Evolutionary conservation across 306 rosid species (phyloP).

Genomic region (Cicer arietinum): DNA sequence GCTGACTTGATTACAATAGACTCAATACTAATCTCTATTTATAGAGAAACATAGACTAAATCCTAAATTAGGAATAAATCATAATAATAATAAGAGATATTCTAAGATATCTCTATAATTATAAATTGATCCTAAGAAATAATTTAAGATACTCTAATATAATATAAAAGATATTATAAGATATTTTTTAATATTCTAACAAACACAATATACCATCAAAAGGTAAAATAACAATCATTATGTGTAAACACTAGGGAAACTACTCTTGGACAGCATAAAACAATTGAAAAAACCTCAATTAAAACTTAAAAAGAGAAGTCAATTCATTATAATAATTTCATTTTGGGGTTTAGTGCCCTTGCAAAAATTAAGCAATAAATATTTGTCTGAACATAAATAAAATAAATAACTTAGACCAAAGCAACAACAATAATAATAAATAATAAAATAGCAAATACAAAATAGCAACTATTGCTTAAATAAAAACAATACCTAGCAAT

Average conservation of each 20-base stretch:
- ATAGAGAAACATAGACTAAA: too few species aligned
- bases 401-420: conserved; percentile 9
- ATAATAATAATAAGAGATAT: too few species aligned
- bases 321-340: conserved; percentile 32
- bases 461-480: conserved; percentile 28
- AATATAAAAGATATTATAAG: too few species aligned
- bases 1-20: too few species aligned
- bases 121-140: too few species aligned
- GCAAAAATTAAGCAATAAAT: conserved; percentile 18
- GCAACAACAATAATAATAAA: conserved; percentile 21
- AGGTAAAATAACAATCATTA: conserved; percentile 26
- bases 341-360: conserved; percentile 13
- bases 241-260: conserved; percentile 5
- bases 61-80: too few species aligned
- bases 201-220: conserved; percentile 22
- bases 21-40: too few species aligned
- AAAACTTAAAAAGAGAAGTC: background rate
- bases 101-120: too few species aligned
- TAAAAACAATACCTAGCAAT: conserved; percentile 73
- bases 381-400: background rate
- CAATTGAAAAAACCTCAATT: background rate
- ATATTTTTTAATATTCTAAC: too few species aligned
- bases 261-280: conserved; percentile 20
- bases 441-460: background rate
- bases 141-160: too few species aligned